Base-by-base conservation (phyloP, 116 monocot species). In the Cymodocea nodosa region DNA sequence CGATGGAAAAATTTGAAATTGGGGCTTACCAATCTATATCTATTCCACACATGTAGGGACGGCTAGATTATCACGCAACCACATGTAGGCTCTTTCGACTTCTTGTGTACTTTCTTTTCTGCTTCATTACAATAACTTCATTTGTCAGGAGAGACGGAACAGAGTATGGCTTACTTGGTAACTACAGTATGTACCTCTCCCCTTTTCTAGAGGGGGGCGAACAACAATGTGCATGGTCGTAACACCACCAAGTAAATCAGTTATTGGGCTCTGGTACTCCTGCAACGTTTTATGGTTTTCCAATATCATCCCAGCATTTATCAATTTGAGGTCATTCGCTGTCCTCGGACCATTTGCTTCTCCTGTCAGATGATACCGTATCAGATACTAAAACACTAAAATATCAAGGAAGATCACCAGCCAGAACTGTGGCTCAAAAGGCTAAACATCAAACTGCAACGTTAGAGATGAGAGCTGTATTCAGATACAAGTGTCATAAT, bases 161-260 rank as follows among this genome's bases (percentile, higher is more conserved):
- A 30, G 23, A 56, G 50, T 35, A 25, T 17, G 3, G 36, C 11
- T 16, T 50, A 11, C 37, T 37, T n/a, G 15, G 9, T 16, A 6
- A 39, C 40, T 48, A 16, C 11, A 35, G 15, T 14, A 23, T n/a
- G 18, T 16, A 73, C 66, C 65, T 40, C 39, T n/a, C 17, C 68
- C 52, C 25, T 53, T 67, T 48, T 74, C 52, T 8, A 30, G 23
- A 30, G 52, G 66, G 22, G 77, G 67, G 14, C 71, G 71, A n/a
- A 77, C 52, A 25, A 77, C 71, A 20, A 77, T 66, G 67, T 77
- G 77, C 77, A 77, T 77, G 15, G 71, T 77, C 12, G 60, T 77
- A 18, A 77, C 68, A 20, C 65, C 76, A 2, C 62, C 68, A 61
- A 68, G 44, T 15, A 63, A 15, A 22, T 72, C 77, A 50, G 52